A percentile compares a stretch with the other conserved stretches of the same genome.
Conservation (phyloP, 371 early-diverging fungal genomes). For the Batkoa obscura region DNA sequence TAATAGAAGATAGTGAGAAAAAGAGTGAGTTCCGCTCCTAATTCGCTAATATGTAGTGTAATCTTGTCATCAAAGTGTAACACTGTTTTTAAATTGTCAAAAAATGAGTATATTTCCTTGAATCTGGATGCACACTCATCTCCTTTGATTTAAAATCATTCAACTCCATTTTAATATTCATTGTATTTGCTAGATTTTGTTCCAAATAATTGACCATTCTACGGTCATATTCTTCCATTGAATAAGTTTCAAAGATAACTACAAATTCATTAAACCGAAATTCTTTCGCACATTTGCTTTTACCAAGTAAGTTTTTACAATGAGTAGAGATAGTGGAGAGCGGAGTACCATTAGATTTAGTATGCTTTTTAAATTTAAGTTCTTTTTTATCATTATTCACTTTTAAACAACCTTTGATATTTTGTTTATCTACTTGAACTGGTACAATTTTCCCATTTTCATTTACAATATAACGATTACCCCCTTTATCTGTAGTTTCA, state of each 20-base stretch:
- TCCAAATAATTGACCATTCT: background rate
- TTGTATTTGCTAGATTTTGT: background rate
- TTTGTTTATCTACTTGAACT: no score
- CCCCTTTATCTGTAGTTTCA: no score
- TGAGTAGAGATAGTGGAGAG: background rate
- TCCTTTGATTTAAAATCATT: background rate
- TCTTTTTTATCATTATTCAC: no score
- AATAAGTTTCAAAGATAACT: constrained; percentile 2
- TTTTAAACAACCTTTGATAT: no score
- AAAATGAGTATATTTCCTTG: background rate
- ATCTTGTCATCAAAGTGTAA: no score
- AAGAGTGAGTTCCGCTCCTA: no score
- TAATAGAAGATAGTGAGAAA: no score
- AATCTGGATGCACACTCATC: background rate
- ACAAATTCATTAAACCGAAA: constrained; percentile 4
- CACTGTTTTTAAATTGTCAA: background rate
- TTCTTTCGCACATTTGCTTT: background rate
- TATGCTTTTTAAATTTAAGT: no score
- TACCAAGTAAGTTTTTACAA: background rate
- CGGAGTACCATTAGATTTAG: no score
- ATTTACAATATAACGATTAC: no score
- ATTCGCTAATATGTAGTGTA: no score
- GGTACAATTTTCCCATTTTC: no score
- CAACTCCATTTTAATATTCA: background rate
- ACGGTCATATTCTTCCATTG: background rate